Conservation (phyloP, 345 rosid genomes). For the Ceriops tagal region DNA sequence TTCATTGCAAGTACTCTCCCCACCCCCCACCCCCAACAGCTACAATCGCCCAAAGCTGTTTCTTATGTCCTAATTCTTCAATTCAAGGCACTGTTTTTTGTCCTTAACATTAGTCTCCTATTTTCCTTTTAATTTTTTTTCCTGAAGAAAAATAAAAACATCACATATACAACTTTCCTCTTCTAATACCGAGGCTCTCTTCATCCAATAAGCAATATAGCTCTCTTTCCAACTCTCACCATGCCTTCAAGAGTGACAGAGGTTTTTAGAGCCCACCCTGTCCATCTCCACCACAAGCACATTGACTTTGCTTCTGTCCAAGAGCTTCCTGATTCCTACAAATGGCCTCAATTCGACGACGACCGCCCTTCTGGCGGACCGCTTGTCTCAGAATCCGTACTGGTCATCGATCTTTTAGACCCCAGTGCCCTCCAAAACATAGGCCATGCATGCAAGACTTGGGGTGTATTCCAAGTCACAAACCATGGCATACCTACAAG, state of each 20-base stretch:
- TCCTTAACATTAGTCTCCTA: too few relatives aligned
- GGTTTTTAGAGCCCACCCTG: constrained; percentile 50
- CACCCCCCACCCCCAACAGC: too few relatives aligned
- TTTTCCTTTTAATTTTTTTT: too few relatives aligned
- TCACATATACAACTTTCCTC: not conserved
- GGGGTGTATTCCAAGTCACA: constrained; percentile 76
- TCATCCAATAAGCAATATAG: not conserved
- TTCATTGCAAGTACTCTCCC: not conserved
- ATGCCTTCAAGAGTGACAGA: constrained; percentile 65
- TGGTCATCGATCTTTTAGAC: constrained; percentile 62
- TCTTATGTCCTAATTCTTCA: not conserved
- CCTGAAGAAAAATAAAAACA: too few relatives aligned
- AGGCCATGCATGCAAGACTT: constrained; percentile 68
- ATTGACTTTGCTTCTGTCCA: constrained; percentile 53
- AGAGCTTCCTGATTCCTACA: constrained; percentile 74
- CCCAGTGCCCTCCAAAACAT: constrained; percentile 43
- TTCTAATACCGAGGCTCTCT: not conserved
- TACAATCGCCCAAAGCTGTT: not conserved
- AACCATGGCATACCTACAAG: constrained; percentile 65
- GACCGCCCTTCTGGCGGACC: constrained; percentile 18
- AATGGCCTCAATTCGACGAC: constrained; percentile 56
- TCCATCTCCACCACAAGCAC: constrained; percentile 42
- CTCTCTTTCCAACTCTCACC: not conserved
- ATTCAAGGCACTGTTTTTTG: not conserved
- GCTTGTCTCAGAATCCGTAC: constrained; percentile 36